Evolutionary conservation across 2,329 filamentous ascomycete genomes (phyloP).

Genomic region (Paracoccidioides lutzii): DNA sequence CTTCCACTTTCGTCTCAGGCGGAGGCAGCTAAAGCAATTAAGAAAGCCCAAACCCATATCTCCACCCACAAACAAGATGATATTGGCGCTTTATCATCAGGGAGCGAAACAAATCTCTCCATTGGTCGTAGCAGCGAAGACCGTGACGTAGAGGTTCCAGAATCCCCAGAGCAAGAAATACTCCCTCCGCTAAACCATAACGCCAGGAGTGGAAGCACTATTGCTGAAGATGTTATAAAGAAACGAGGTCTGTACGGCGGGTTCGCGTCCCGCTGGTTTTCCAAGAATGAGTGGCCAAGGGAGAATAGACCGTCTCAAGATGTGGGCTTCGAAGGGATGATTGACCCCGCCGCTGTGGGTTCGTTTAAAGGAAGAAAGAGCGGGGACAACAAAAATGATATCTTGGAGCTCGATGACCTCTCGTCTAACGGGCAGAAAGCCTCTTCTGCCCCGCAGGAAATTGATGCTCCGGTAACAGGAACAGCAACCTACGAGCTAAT

Average conservation of each 20-base stretch:
- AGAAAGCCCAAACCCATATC: slow-evolving; percentile 13
- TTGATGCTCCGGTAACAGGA: slow-evolving; percentile 4
- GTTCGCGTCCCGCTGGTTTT: slow-evolving; percentile 88
- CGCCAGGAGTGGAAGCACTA: slow-evolving; percentile 40
- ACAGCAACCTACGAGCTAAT: slow-evolving; percentile 46
- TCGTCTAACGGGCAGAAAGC: slow-evolving; percentile 4
- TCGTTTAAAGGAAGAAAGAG: slow-evolving; percentile 4
- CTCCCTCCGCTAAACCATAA: slow-evolving; percentile 21
- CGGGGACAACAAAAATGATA: slow-evolving; percentile 1
- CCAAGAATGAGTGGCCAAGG: slow-evolving; percentile 60
- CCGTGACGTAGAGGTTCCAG: slow-evolving; percentile 15
- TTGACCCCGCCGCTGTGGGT: slow-evolving; percentile 4
- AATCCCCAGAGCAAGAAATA: slow-evolving; percentile 18
- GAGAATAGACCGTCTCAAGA: slow-evolving; percentile 4
- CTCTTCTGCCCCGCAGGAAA: background rate
- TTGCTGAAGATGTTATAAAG: slow-evolving; percentile 79
- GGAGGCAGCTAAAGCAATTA: slow-evolving; percentile 62
- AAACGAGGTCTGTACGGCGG: slow-evolving; percentile 72
- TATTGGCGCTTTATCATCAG: slow-evolving; percentile 18
- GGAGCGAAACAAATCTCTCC: slow-evolving; percentile 9
- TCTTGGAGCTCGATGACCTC: slow-evolving; percentile 11
- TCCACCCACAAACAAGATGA: slow-evolving; percentile 22
- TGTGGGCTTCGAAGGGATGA: slow-evolving; percentile 2
- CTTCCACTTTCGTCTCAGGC: slow-evolving; percentile 68
- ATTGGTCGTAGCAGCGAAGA: slow-evolving; percentile 3